Conservation (phyloP, 768 basidiomycete species). For the Mycena amicta region DNA sequence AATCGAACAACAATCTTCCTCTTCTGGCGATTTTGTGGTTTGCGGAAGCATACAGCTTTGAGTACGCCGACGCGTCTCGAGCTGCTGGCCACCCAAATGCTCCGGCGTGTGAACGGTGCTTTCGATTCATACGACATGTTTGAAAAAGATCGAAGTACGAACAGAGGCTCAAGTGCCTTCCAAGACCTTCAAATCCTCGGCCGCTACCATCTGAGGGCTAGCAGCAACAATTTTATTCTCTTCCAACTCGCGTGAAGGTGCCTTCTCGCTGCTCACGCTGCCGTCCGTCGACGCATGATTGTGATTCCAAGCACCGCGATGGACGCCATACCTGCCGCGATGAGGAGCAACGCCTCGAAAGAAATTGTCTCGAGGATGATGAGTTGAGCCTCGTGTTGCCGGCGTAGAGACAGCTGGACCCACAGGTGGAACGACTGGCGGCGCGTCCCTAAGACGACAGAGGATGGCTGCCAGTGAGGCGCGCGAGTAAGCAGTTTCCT, state of each 20-base stretch:
- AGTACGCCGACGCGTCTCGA: too few relatives aligned
- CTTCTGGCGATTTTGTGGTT: not conserved
- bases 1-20: not conserved
- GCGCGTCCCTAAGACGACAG: constrained; percentile 49
- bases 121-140: too few relatives aligned
- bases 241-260: too few relatives aligned
- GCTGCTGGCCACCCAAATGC: too few relatives aligned
- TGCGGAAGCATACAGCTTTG: not conserved
- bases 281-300: constrained; percentile 11
- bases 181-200: too few relatives aligned
- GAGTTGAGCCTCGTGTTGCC: constrained; percentile 19
- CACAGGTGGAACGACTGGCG: constrained; percentile 31
- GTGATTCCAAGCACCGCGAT: constrained; percentile 8
- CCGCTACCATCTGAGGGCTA: too few relatives aligned
- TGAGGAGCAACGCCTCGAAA: constrained; percentile 23
- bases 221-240: too few relatives aligned
- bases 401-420: constrained; percentile 22
- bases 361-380: constrained; percentile 25
- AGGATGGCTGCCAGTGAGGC: constrained; percentile 57
- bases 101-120: too few relatives aligned
- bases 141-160: too few relatives aligned
- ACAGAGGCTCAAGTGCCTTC: too few relatives aligned
- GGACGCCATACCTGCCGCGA: constrained; percentile 24
- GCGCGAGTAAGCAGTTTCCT: constrained; percentile 49
- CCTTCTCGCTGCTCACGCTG: not conserved